Evolutionary conservation across 306 rosid genomes (phyloP), one percentile per base, ranked within the genome.

Genomic region (Ceratonia siliqua): DNA sequence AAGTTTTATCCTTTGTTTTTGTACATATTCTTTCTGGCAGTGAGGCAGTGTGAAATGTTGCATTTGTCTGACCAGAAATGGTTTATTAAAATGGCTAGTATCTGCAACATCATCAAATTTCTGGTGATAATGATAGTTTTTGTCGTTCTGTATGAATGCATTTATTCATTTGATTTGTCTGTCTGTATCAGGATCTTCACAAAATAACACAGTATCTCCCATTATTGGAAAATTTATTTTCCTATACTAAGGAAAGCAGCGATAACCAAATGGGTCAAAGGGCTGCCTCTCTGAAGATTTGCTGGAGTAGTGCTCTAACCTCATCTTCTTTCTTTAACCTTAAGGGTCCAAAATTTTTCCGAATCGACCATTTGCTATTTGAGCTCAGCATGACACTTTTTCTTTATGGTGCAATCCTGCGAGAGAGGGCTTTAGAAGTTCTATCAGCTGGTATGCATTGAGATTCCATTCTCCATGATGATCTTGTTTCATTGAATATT

Each of bases 351-450:
- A 86, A 78, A 30, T 89, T 78, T 75, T 89, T 83, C 78, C 93
- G 78, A 79, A 76, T 89, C 21, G 83, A 82, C 39, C 52, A 74
- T 79, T 74, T 92, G 83, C 84, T 42, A 65, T 89, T 87, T 73
- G 97, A 92, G 83, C 85, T 86, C 54, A 84, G 81, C 1, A 87
- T 92, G 96, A 82, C 55, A 58, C 90, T 87, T 70, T 92, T 82
- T 67, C 93, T 89, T 48, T 83, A 83, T 35, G 96, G 91, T 7
- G 91, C 90, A 73, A 78, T 88, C 70, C 81, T 92, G 70, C 84
- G 85, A 14, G 87, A 85, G 78, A 83, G 91, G 83, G 96, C 96
- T 38, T 65, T 82, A 3, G 93, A 89, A 83, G 87, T 92, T 53
- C 49, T 89, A 62, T 75, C 91, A 52, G 28, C 83, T 70, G 95